These are phyloP conservation scores for Sugiyamaella paludigena DNA, from an alignment of 1,139 yeast species.

Conservation along the genomic window DNA sequence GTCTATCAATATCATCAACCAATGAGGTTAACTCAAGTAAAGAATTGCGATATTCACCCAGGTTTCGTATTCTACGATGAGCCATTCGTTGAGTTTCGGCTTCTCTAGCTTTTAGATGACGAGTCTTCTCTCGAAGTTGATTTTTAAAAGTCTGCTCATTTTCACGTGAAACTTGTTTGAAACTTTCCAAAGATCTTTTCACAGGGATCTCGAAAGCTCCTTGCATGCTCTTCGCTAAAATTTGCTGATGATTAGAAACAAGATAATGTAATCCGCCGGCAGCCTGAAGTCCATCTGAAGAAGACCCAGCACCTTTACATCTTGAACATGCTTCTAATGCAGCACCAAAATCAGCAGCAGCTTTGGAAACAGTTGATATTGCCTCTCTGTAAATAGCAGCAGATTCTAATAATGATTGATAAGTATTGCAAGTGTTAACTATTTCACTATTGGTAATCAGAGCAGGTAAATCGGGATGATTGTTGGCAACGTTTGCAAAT, in stretches of 20 bases:
- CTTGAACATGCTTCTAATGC: conserved; percentile 70
- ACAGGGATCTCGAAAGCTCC: conserved; percentile 59
- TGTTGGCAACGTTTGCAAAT: conserved; percentile 19
- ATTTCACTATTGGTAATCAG: conserved; percentile 61
- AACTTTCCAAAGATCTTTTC: conserved; percentile 28
- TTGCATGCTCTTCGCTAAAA: conserved; percentile 57
- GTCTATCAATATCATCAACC: conserved; percentile 71
- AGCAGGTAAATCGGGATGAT: conserved; percentile 52
- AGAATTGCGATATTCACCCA: conserved; percentile 62
- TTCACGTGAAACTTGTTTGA: conserved; percentile 31
- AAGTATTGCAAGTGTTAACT: conserved; percentile 46
- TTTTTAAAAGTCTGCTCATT: conserved; percentile 55
- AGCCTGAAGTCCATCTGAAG: conserved; percentile 63
- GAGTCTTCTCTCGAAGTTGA: conserved; percentile 55
- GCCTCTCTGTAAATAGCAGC: conserved; percentile 54
- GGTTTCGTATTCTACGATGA: conserved; percentile 47
- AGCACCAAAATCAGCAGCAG: conserved; percentile 72
- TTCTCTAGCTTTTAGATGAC: conserved; percentile 54
- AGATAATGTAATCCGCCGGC: conserved; percentile 80
- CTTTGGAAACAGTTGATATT: conserved; percentile 50
- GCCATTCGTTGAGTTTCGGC: conserved; percentile 55
- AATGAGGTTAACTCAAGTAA: conserved; percentile 65
- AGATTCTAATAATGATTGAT: conserved; percentile 48
- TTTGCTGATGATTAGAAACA: conserved; percentile 73
- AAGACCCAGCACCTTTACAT: conserved; percentile 56